A percentile compares a stretch with the other conserved stretches of the same genome.
Conservation (phyloP, 768 basidiomycete species). For the Auricularia sp. region DNA sequence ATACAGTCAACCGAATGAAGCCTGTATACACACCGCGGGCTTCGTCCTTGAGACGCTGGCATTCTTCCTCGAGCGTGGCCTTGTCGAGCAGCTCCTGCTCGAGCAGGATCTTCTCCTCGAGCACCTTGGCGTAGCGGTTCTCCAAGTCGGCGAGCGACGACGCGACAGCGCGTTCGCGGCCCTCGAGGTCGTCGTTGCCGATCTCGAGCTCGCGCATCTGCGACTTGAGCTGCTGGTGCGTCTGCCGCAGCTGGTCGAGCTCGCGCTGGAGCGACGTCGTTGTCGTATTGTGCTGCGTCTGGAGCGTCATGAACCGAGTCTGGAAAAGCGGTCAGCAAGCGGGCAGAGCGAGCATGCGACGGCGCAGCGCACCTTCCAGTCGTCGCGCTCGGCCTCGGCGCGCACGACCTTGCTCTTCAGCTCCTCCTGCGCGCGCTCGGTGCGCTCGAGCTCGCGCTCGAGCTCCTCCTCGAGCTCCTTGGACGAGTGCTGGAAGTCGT, state of each 20-base stretch:
- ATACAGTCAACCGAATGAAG: constrained; percentile 8
- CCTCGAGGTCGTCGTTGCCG: constrained; percentile 95
- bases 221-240: constrained; percentile 58
- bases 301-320: constrained; percentile 79
- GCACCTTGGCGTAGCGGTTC: constrained; percentile 74
- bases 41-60: constrained; percentile 86
- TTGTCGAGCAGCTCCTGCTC: constrained; percentile 93
- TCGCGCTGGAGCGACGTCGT: constrained; percentile 87
- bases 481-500: constrained; percentile 78
- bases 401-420: constrained; percentile 60
- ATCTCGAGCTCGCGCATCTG: constrained; percentile 85
- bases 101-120: constrained; percentile 94
- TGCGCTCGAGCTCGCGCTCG: constrained; percentile 79
- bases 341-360: neutral
- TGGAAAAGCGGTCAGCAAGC: constrained; percentile 17
- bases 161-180: constrained; percentile 82
- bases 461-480: constrained; percentile 91
- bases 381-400: constrained; percentile 69
- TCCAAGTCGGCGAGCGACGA: constrained; percentile 79
- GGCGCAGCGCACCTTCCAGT: constrained; percentile 72
- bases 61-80: constrained; percentile 80
- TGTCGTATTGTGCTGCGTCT: constrained; percentile 84
- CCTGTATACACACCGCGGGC: constrained; percentile 55
- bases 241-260: constrained; percentile 69
- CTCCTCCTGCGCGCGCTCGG: constrained; percentile 77